These are phyloP conservation scores for Blastocystis sp. DNA, from an alignment of 352 stramenopile genomes.

Conservation along the genomic window DNA sequence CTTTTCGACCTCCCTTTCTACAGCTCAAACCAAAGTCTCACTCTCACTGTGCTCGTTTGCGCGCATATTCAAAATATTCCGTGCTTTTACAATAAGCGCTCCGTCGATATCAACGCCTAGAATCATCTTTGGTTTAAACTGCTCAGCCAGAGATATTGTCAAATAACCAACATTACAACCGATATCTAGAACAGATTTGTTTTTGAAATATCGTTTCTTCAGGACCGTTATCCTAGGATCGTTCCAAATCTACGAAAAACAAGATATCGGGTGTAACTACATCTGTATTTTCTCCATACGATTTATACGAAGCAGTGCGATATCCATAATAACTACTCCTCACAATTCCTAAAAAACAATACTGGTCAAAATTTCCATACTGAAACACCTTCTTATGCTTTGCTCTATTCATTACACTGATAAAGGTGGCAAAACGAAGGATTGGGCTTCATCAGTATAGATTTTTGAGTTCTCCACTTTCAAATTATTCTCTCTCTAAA, in stretches of 20 bases:
- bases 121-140: neutral
- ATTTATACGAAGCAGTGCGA: neutral
- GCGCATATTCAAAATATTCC: neutral
- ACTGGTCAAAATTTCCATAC: slow-evolving; percentile 37
- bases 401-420: neutral
- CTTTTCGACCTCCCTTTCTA: neutral
- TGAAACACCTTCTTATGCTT: slow-evolving; percentile 19
- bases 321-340: slow-evolving; percentile 34
- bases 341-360: neutral
- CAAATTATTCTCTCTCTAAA: too few species aligned
- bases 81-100: neutral
- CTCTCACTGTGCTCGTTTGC: neutral
- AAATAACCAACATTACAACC: slow-evolving; percentile 43
- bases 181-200: slow-evolving; percentile 7
- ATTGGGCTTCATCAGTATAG: too few species aligned
- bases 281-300: neutral
- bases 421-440: too few species aligned
- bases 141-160: neutral
- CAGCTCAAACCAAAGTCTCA: neutral
- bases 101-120: slow-evolving; percentile 40
- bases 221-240: neutral
- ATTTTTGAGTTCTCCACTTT: too few species aligned
- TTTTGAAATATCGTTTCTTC: slow-evolving; percentile 47
- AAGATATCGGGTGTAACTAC: neutral
- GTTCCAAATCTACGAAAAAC: neutral